Evolutionary conservation across 2,329 filamentous ascomycete species (phyloP), one percentile per base, ranked within the genome.

Genomic region (Ascochyta clinopodiicola): DNA sequence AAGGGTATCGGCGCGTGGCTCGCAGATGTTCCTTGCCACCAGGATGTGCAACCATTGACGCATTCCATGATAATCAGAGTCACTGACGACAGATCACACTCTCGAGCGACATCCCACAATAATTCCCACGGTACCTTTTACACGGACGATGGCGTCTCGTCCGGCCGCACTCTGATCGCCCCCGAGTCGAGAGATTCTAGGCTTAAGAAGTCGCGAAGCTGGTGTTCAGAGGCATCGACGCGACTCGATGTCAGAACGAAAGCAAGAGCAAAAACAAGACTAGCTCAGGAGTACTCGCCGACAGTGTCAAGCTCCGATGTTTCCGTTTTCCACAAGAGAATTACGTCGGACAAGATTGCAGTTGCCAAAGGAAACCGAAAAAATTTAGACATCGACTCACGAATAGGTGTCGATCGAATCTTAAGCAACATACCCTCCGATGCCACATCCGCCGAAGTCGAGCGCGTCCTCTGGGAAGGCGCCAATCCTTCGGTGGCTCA

Each of bases 1-100:
- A 62, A 62, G 37, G 63, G 66, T 7, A 71, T 72, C 17, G 67
- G 68, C 2, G 68, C 63, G 12, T 72, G 69, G 69, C 66, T 72
- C 22, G 67, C 68, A 10, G 63, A 68, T 37, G 64, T 72, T 10
- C 63, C 67, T 7, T 62, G 53, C n/a, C 66, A 60, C 37, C 59
- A 62, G 44, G 60, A 67, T 19, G 59, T 53, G 6, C 56, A 59
- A 17, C 51, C 65, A 9, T 35, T 67, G 1, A 62, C 59, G 5
- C 63, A 64, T 39, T 64, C 63, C 2, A 58, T 59, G 46, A 56
- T 62, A 15, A 55, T 62, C n/a, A 56, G 46, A 37, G 56, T 61
- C 29, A 51, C 49, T 2, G 47, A 58, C 7, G 49, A 56, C 17
- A 50, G 44, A 6, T 44, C 54, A 17, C 51, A 54, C n/a, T 57